A percentile compares a stretch with the other conserved stretches of the same genome.
phyloP scores from a whole-genome alignment of 768 basidiomycete genomes.

The Calocera cornea region DNA sequence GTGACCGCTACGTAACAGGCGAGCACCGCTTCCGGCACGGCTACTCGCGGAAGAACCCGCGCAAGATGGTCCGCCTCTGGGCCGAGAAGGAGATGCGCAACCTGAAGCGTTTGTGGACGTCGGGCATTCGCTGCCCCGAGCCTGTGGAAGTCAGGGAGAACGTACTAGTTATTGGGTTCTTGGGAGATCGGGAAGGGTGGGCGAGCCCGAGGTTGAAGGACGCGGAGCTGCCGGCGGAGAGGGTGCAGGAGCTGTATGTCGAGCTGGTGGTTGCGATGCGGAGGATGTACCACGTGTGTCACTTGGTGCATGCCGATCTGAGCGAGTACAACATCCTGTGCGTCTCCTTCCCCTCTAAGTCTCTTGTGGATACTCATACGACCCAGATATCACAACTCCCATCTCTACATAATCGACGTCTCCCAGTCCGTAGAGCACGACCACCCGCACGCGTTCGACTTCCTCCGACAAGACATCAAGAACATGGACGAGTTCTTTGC shows the following conservation, averaged over 20 bases:
- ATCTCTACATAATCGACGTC: conserved; percentile 91
- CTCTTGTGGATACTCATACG: neutral
- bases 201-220: conserved; percentile 91
- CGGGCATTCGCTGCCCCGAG: conserved; percentile 75
- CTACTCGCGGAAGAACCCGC: conserved; percentile 64
- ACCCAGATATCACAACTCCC: conserved; percentile 32
- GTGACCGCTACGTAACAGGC: conserved; percentile 92
- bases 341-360: conserved; percentile 9
- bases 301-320: conserved; percentile 92
- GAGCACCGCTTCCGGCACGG: conserved; percentile 91
- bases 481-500: conserved; percentile 91
- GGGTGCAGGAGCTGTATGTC: conserved; percentile 49
- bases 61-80: conserved; percentile 98
- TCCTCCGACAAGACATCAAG: conserved; percentile 78
- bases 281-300: conserved; percentile 77
- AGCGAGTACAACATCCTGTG: conserved; percentile 97
- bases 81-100: conserved; percentile 99
- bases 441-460: conserved; percentile 92
- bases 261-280: conserved; percentile 71
- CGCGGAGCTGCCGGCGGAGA: conserved; percentile 42
- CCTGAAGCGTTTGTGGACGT: conserved; percentile 65
- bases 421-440: conserved; percentile 98
- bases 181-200: conserved; percentile 75
- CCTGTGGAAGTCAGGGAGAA: conserved; percentile 92
- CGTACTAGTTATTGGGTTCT: conserved; percentile 87